Evolutionary conservation across 192 early-diverging fungal genomes (phyloP).

Genomic region (Globomyces pollinis-pini): DNA sequence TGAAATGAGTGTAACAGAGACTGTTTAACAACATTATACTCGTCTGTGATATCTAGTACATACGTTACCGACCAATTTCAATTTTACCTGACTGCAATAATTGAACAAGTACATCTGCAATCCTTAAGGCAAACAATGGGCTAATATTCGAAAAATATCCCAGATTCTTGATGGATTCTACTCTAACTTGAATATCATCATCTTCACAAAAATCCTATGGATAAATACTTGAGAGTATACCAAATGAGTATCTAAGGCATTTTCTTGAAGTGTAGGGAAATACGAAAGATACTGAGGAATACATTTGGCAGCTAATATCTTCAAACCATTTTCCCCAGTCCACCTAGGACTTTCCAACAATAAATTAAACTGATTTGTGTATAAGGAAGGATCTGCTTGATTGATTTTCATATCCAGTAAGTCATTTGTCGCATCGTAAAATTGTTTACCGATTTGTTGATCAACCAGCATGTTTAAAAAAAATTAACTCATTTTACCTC

Average conservation of each 20-base stretch:
- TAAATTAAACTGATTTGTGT: too few relatives aligned
- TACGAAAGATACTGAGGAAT: neutral
- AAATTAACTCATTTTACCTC: too few relatives aligned
- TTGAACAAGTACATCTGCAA: neutral
- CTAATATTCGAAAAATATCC: neutral
- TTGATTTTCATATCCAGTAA: too few relatives aligned
- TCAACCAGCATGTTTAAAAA: too few relatives aligned
- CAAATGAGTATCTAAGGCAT: neutral
- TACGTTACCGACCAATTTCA: neutral
- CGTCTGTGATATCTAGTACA: neutral
- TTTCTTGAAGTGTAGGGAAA: neutral
- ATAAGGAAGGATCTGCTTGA: too few relatives aligned
- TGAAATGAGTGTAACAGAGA: neutral
- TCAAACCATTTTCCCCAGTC: too few relatives aligned
- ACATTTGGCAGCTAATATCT: neutral
- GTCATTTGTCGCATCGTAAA: too few relatives aligned
- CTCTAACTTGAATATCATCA: neutral
- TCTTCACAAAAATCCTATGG: constrained; percentile 8
- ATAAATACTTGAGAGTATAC: too few relatives aligned
- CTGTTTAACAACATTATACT: neutral
- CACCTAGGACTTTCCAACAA: too few relatives aligned
- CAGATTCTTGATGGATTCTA: neutral
- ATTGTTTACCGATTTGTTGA: too few relatives aligned
- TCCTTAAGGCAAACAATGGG: neutral
- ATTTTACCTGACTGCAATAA: neutral